Evolutionary conservation across 2,329 filamentous ascomycete genomes (phyloP).

Genomic region (Pseudogymnoascus sp.): DNA sequence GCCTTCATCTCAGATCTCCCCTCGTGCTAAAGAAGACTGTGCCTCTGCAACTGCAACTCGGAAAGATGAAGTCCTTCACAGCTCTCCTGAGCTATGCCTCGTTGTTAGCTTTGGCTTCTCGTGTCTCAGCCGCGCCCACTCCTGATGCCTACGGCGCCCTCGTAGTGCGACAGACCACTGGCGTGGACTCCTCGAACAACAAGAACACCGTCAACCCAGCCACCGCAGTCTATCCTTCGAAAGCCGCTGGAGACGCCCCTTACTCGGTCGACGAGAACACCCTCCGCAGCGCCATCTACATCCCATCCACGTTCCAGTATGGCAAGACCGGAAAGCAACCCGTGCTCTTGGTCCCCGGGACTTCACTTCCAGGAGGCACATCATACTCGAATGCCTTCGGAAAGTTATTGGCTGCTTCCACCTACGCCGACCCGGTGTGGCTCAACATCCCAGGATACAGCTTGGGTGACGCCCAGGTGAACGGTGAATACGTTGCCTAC

Average conservation of each 20-base stretch:
- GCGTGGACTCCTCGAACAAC: slow-evolving; percentile 13
- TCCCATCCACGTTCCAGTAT: slow-evolving; percentile 41
- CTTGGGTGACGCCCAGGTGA: slow-evolving; percentile 42
- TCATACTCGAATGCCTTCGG: slow-evolving; percentile 35
- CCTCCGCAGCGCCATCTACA: slow-evolving; percentile 45
- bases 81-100: not conserved
- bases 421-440: slow-evolving; percentile 44
- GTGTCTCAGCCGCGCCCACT: not conserved
- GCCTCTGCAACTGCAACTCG: not conserved
- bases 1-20: not conserved
- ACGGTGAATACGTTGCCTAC: slow-evolving; percentile 49
- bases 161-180: slow-evolving; percentile 5
- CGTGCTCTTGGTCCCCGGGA: slow-evolving; percentile 47
- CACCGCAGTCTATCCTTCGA: slow-evolving; percentile 32
- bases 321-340: slow-evolving; percentile 35
- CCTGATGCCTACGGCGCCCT: not conserved
- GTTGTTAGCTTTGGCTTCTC: not conserved
- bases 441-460: slow-evolving; percentile 45
- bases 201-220: slow-evolving; percentile 14
- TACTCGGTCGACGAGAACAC: slow-evolving; percentile 40
- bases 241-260: slow-evolving; percentile 35
- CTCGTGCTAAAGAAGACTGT: not conserved
- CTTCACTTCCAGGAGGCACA: slow-evolving; percentile 40
- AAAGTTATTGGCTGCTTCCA: slow-evolving; percentile 37
- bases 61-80: slow-evolving; percentile 4